Percentiles rank a stretch among this genome's conserved stretches.
Conservation (phyloP, 768 basidiomycete species). For the Kwoniella dendrophila region DNA sequence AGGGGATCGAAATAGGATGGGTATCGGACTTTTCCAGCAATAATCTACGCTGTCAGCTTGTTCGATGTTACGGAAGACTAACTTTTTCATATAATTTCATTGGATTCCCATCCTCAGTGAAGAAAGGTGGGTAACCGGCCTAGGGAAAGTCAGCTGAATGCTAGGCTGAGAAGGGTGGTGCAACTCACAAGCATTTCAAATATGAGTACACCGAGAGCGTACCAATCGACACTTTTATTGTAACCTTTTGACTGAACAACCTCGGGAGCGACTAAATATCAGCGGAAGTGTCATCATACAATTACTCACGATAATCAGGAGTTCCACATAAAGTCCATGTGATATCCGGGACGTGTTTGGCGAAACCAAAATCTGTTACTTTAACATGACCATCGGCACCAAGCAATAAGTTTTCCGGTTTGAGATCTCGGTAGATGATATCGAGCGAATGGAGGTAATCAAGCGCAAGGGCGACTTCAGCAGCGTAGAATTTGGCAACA, state of each 20-base stretch:
- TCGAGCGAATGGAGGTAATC: conserved; percentile 58
- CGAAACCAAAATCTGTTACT: conserved; percentile 92
- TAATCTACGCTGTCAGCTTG: conserved; percentile 40
- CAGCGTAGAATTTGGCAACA: conserved; percentile 58
- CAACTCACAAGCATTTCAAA: conserved; percentile 57
- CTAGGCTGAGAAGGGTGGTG: neutral
- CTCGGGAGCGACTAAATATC: conserved; percentile 54
- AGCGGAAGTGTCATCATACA: conserved; percentile 1
- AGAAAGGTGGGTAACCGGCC: conserved; percentile 58
- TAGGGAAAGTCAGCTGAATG: conserved; percentile 16
- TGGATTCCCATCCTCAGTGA: conserved; percentile 58
- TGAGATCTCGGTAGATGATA: conserved; percentile 58
- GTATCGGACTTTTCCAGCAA: conserved; percentile 57
- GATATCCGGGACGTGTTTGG: conserved; percentile 51
- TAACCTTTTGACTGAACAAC: conserved; percentile 58
- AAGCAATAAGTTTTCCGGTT: conserved; percentile 74
- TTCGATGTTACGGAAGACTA: conserved; percentile 7
- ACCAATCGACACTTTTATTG: conserved; percentile 58
- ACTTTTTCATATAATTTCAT: conserved; percentile 59
- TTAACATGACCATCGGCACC: conserved; percentile 96
- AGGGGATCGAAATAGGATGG: conserved; percentile 57
- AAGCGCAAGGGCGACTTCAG: conserved; percentile 57
- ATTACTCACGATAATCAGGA: conserved; percentile 56
- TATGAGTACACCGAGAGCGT: conserved; percentile 57
- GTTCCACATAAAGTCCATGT: conserved; percentile 58